Base-by-base conservation (phyloP, 345 rosid genomes). In the Citrus reticulata region DNA sequence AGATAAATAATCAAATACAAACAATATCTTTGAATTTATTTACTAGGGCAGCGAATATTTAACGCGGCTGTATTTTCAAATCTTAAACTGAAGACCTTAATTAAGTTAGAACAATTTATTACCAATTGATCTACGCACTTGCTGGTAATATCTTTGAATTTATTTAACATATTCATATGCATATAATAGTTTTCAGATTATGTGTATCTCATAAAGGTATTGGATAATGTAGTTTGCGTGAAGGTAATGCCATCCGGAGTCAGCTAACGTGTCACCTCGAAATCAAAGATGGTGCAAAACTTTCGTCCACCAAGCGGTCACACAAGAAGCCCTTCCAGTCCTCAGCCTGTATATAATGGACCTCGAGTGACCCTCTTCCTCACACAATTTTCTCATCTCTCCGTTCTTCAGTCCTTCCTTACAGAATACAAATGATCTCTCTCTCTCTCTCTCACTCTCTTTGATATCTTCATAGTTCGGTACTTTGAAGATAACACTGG, bases 61-160 rank as follows among this genome's bases (percentile, higher is more conserved):
- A 34, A 34, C 6, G 6, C 1, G 5, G 0, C 6, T 34, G 35
- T 0, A 34, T 34, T 34, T 0, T 0, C 1, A 5, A 34, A 4
- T 5, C 35, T 34, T 6, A 0, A 34, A 34, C 6, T 34, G 4
- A 34, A 34, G 0, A 34, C 6, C 6, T 5, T 4, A 34, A 5
- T 34, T 34, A 34, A 34, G 35, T 5, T 34, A 34, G 6, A 34
- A 34, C 0, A 34, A 5, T 0, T 34, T 5, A 0, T 34, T 34
- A 0, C 6, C 1, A 5, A 4, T 34, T 34, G 35, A 34, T 34
- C 6, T 4, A 34, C 35, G 6, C 6, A 4, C 6, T 34, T 34
- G 0, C 1, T 34, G 6, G 0, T 34, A 46, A 11, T 46, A 1
- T 46, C 5, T 46, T 46, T 46, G 51, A 46, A 46, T 46, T 46